Evolutionary conservation across 208 protist species (phyloP), one percentile per base, ranked within the genome.

Genomic region (Leishmania arabica): DNA sequence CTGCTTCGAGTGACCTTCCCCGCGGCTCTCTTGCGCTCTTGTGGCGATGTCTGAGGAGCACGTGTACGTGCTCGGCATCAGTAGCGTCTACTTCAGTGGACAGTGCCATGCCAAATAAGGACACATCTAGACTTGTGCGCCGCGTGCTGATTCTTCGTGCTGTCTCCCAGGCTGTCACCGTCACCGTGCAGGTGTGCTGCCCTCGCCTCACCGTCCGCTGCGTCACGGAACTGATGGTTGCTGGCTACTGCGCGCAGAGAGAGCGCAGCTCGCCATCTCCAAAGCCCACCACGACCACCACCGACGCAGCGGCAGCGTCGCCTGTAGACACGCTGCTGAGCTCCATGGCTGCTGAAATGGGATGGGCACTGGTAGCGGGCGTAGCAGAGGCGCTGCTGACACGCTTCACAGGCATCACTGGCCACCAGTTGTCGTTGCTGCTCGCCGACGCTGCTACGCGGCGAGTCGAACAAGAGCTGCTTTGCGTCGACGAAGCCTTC

Each of bases 401-500:
- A n/a, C 82, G 77, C 47, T 72, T 69, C 27, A 27, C 69, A 37
- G 73, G 72, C 27, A 31, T 54, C 1, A 37, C 78, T 19, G 70
- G 76, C 24, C 40, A 53, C 17, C 51, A 77, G 34, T 69, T 89
- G 31, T 58, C 66, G 37, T 9, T 68, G 24, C 5, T 76, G 65
- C 73, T 94, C 37, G 54, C 79, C 17, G 83, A 88, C 1, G 83
- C 89, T 37, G 34, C 90, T 47, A 65, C 54, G 11, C 49, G 81
- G 45, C 78, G 80, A 66, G 53, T 92, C 47, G 40, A 78, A 56
- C 19, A 71, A 49, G 86, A 88, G 77, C 66, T 94, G 53, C 81
- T 87, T 31, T 81, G 77, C 9, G 84, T 84, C 2, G 91, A 94
- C 77, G 91, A 94, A 58, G 86, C 91, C 19, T 94, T 94, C 77